Base-by-base conservation (phyloP, 1,284 basidiomycete genomes). In the Trichosporon ovoides region DNA sequence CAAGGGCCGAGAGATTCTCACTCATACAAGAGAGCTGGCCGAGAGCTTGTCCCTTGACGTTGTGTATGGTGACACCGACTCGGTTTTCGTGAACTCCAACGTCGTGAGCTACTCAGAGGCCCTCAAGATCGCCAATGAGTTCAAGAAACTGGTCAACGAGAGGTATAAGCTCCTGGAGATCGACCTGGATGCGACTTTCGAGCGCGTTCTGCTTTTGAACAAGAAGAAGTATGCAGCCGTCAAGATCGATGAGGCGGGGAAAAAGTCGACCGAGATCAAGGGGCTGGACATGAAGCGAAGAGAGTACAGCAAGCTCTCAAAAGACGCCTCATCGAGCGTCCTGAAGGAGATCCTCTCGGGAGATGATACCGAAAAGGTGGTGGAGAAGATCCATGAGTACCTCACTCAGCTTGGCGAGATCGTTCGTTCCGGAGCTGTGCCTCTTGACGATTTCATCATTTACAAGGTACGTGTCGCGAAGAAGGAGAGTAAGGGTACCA, bases 141-240 rank as follows among this genome's bases (percentile, higher is more conserved):
- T 99, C 82, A 97, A 96, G 78, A 92, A 91, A 72, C 85, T 87
- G 7, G 94, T 99, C 69, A 99, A 99, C 72, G 91, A 98, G 64
- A 84, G 88, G 24, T 98, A 98, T 79, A 88, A 85, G 68, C 82
- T 98, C 50, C 86, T 99, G 38, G 96, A 99, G 75, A 99, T 98
- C 62, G 96, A 98, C 73, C 83, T 97, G 33, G 96, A 99, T 68
- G 87, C 89, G 7, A 85, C 97, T 24, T 99, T 98, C 79, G 86
- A 95, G 71, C 85, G 96, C 2, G 83, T 99, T 63, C 79, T 99
- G 1, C 82, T 99, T 18, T 79, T 99, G 53, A 95, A 98, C 72
- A 99, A 98, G 84, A 99, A 98, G 81, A 98, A 98, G 78, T 99
- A 99, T 68, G 96, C 96, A 0, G 96, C 96, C 0, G 82, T 97